A percentile compares a stretch with the other conserved stretches of the same genome.
Evolutionary conservation across 2,329 filamentous ascomycete species (phyloP).

Genomic region (Colletotrichum incanum): DNA sequence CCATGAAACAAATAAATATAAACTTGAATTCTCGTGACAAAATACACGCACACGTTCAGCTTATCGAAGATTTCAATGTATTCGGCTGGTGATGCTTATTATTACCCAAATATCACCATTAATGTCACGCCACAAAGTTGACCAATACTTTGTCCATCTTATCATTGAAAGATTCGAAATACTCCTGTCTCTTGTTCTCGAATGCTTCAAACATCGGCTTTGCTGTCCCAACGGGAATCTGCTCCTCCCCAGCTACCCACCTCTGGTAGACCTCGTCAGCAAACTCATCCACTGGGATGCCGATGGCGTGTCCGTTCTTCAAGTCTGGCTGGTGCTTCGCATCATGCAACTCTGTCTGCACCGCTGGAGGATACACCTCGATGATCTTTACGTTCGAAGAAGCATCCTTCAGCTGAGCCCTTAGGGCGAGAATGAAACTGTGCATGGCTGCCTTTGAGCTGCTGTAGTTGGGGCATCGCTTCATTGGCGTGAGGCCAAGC

Average conservation of each 20-base stretch:
- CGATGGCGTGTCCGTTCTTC: slow-evolving; percentile 45
- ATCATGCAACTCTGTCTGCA: slow-evolving; percentile 45
- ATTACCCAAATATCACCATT: neutral
- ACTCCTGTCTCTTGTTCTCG: slow-evolving; percentile 19
- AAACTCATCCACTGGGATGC: slow-evolving; percentile 58
- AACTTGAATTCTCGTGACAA: too few species aligned
- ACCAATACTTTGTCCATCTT: slow-evolving; percentile 18
- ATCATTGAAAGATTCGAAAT: slow-evolving; percentile 11
- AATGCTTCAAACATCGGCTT: slow-evolving; percentile 27
- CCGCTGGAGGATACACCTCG: slow-evolving; percentile 50
- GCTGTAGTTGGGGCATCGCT: slow-evolving; percentile 48
- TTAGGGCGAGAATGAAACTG: slow-evolving; percentile 47
- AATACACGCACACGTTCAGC: too few species aligned
- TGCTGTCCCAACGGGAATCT: slow-evolving; percentile 43
- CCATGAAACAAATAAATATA: too few species aligned
- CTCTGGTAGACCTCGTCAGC: slow-evolving; percentile 61
- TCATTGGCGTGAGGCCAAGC: slow-evolving; percentile 38
- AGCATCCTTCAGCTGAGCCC: slow-evolving; percentile 41
- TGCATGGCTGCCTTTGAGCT: slow-evolving; percentile 49
- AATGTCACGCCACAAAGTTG: slow-evolving; percentile 47
- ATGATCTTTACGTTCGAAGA: slow-evolving; percentile 44
- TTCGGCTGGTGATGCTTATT: too few species aligned
- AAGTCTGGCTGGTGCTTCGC: slow-evolving; percentile 20
- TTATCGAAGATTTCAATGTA: too few species aligned
- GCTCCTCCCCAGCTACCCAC: slow-evolving; percentile 58